Evolutionary conservation across 2,329 filamentous ascomycete genomes (phyloP), one percentile per base, ranked within the genome.

Genomic region (Colletotrichum tropicale): DNA sequence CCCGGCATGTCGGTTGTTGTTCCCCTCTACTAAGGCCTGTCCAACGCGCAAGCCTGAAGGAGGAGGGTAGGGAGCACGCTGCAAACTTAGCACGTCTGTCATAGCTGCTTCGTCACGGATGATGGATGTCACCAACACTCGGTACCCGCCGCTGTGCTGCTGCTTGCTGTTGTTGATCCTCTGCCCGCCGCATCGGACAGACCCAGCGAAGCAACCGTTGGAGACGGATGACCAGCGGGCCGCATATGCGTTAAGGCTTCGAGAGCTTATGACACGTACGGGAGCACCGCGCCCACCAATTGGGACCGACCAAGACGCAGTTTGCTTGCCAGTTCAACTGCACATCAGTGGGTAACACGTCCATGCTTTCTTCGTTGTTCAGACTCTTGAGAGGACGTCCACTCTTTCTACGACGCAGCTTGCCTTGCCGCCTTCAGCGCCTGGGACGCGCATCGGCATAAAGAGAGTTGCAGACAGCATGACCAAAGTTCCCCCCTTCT

Each of bases 11-110:
- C 24, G 62, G 26, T 61, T 38, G 30, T 55, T 32, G 10, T 56
- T 62, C 38, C 24, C 24, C 67, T 61, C 38, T 62, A 15, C 36
- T 56, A 30, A 38, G n/a, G 65, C 48, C 28, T 21, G 67, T 28
- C 34, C 38, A 32, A 34, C 62, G 36, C 38, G 61, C 36, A 69
- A n/a, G 24, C 56, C 64, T 18, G 24, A 24, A 5, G 8, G 26
- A 28, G 10, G 15, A 26, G 24, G 61, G 64, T 64, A 73, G 62
- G 73, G 73, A 73, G 43, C 70, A 21, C 60, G 70, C 70, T 74
- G 70, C 58, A 48, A 66, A 64, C 24, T 66, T 73, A 56, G 70
- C 56, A 64, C 38, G 18, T 68, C 32, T 32, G 66, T 64, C 66
- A 64, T 48, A 21, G 34, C 30, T 21, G 21, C 21, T 16, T 66